Percentiles rank a stretch among this genome's conserved stretches.
phyloP scores from a whole-genome alignment of 495 filamentous ascomycete species.

The Aspergillus steynii region DNA sequence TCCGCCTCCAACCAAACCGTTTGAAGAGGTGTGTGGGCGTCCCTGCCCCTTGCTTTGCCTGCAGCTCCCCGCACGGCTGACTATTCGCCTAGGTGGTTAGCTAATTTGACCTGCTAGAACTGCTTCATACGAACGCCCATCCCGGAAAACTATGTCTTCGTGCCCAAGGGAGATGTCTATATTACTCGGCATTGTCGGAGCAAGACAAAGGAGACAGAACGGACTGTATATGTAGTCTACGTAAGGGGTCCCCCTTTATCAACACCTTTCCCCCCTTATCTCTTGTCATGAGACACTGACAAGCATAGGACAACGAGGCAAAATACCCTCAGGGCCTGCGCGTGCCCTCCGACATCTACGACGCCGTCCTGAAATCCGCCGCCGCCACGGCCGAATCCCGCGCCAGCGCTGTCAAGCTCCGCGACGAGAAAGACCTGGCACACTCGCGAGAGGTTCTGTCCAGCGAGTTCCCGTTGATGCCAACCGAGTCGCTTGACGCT shows the following conservation, averaged over 20 bases:
- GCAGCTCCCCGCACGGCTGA: constrained; percentile 10
- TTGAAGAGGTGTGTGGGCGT: constrained; percentile 21
- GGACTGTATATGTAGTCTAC: constrained; percentile 45
- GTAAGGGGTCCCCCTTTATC: constrained; percentile 22
- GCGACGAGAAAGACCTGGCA: constrained; percentile 35
- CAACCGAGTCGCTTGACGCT: constrained; percentile 31
- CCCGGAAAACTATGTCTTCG: constrained; percentile 45
- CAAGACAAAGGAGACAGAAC: constrained; percentile 42
- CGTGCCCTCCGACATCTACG: constrained; percentile 43
- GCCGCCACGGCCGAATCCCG: constrained; percentile 39
- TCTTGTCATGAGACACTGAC: background rate
- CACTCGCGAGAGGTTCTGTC: constrained; percentile 36
- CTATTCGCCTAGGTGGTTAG: background rate
- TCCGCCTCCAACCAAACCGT: constrained; percentile 20
- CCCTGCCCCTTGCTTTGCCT: constrained; percentile 12
- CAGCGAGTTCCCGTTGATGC: constrained; percentile 46
- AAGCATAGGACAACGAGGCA: constrained; percentile 32
- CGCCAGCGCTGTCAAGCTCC: constrained; percentile 36
- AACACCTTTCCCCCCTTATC: background rate
- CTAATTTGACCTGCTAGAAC: constrained; percentile 29
- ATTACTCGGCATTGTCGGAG: constrained; percentile 50
- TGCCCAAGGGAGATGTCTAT: constrained; percentile 52
- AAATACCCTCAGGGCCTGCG: constrained; percentile 44
- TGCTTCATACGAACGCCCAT: constrained; percentile 26
- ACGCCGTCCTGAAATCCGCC: constrained; percentile 30